Conservation (phyloP, 345 rosid genomes). For the Salix caprea region DNA sequence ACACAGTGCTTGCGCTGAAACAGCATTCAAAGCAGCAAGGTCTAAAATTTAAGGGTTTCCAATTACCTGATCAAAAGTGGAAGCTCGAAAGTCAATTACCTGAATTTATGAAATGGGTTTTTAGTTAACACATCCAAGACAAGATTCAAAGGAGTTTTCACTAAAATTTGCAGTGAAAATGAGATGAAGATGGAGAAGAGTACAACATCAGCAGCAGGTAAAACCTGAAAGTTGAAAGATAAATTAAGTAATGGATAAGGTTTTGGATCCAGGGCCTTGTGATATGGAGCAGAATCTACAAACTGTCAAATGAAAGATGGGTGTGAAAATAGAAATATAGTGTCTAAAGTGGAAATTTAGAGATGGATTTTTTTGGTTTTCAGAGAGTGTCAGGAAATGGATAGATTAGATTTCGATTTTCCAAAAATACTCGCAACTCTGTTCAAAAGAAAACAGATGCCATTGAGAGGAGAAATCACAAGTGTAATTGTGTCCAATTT, state of each 20-base stretch:
- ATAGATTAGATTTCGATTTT: background rate
- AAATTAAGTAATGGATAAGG: background rate
- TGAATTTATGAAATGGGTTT: conserved; percentile 26
- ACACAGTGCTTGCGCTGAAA: background rate
- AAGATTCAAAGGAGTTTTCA: background rate
- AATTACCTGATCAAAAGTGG: conserved; percentile 11
- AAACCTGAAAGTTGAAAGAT: background rate
- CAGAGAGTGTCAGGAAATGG: background rate
- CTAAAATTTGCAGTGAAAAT: background rate
- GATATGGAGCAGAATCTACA: background rate
- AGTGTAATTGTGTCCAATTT: background rate
- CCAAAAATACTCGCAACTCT: background rate
- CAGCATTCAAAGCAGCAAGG: background rate
- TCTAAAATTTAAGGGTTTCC: conserved; percentile 6
- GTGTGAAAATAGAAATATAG: background rate
- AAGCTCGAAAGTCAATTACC: conserved; percentile 4
- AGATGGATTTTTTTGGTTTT: background rate
- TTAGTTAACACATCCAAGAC: background rate
- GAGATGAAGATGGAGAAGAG: background rate
- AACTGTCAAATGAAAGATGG: background rate
- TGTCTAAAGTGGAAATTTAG: background rate
- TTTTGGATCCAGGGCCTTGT: conserved; percentile 13
- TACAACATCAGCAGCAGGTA: background rate
- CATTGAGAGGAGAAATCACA: background rate
- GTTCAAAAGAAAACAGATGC: background rate